Percentiles rank a stretch among this genome's conserved stretches.
These are phyloP conservation scores for Populus alba DNA, from an alignment of 345 rosid species.

Conservation along the genomic window DNA sequence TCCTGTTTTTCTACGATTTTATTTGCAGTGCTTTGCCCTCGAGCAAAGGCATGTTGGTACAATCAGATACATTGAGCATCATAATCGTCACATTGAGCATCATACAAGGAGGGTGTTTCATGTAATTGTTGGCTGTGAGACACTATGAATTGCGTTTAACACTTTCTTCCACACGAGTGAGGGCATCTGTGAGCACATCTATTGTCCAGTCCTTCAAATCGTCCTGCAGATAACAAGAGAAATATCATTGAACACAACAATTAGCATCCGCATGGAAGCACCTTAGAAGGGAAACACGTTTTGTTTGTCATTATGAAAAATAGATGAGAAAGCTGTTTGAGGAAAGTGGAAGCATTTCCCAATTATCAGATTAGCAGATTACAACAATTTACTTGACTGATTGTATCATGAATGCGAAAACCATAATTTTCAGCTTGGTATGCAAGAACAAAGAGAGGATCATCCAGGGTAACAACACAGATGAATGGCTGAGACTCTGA, in stretches of 20 bases:
- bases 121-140: not conserved
- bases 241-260: not conserved
- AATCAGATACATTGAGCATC: not conserved
- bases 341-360: not conserved
- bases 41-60: not conserved
- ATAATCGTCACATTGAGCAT: too few species aligned
- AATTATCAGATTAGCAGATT: not conserved
- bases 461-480: not conserved
- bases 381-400: not conserved
- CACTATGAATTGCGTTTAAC: conserved; percentile 26
- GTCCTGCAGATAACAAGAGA: conserved; percentile 40
- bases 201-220: conserved; percentile 86
- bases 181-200: conserved; percentile 78
- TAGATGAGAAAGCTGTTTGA: not conserved
- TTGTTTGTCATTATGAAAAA: not conserved
- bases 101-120: not conserved
- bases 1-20: not conserved
- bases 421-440: not conserved
- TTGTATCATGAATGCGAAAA: not conserved
- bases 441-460: not conserved
- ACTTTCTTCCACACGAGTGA: conserved; percentile 71
- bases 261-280: not conserved
- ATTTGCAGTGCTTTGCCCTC: not conserved
- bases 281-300: not conserved
- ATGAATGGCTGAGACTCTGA: not conserved